Evolutionary conservation across 176 grass and related monocot genomes (phyloP), one percentile per base, ranked within the genome.

Genomic region (Cymbopogon citratus): DNA sequence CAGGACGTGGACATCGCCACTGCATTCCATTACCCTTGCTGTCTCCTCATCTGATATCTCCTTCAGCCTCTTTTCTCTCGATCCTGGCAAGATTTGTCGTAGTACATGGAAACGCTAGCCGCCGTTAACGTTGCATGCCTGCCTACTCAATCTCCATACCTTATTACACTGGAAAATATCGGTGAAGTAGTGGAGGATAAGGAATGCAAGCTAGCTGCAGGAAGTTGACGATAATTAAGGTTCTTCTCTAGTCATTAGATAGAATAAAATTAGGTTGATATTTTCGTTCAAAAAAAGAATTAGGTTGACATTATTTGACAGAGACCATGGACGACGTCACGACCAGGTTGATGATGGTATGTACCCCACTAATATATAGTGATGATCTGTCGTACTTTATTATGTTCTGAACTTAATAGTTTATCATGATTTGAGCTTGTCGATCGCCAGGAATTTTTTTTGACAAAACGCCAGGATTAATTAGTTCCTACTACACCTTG

Each of bases 1-100:
- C 35, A 24, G 43, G 54, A 46, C 46, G 66, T 85, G 83, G 87
- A 88, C 65, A 81, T 61, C 26, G 57, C 83, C 73, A 36, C 16
- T 27, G 23, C 59, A 72, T 82, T 67, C 73, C 78, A 77, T 64
- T 62, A 27, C 40, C 18, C 54, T 2, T 23, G 31, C 6, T 73
- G 18, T 45, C n/a, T 48, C 28, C 52, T 82, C 27, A 63, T 71
- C 65, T 78, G 27, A 48, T 78, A 40, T 34, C 56, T 69, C 36
- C 11, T 29, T 27, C 43, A 31, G 60, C 3, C 14, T 66, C 36
- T 34, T 84, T 59, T 29, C 12, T 6, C 29, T 40, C 63, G 9
- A 24, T 40, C 51, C 28, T 84, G 62, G 28, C 49, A 39, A 69
- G 78, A 68, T 80, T 12, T 70, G 69, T 43, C 38, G 38, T 43